phyloP scores from a whole-genome alignment of 192 early-diverging fungal genomes.

The Pecoramyces ruminantium region DNA sequence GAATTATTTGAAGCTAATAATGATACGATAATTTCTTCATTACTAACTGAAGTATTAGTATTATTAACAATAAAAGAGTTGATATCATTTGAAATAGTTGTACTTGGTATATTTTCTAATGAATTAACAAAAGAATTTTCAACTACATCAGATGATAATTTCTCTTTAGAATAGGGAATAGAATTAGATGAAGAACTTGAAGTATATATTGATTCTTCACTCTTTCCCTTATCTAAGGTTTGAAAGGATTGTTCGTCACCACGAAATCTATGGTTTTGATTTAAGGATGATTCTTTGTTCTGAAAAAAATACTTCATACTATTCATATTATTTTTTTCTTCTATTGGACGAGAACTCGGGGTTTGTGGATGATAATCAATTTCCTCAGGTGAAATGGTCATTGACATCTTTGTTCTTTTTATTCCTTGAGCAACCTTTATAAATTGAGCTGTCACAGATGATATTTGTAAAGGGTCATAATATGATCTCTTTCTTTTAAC shows the following conservation, averaged over 20 bases:
- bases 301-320: not conserved
- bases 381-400: not conserved
- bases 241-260: not conserved
- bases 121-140: too few relatives aligned
- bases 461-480: not conserved
- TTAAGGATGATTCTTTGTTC: too few relatives aligned
- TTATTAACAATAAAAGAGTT: too few relatives aligned
- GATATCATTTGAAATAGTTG: too few relatives aligned
- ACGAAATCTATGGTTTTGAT: too few relatives aligned
- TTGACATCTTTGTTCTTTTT: not conserved
- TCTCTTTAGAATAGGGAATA: too few relatives aligned
- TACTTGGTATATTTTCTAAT: too few relatives aligned
- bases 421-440: not conserved
- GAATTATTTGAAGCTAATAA: too few relatives aligned
- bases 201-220: not conserved
- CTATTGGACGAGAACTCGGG: not conserved
- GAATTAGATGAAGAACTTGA: too few relatives aligned
- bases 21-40: too few relatives aligned
- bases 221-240: not conserved
- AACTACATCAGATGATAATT: too few relatives aligned
- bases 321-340: not conserved
- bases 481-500: not conserved
- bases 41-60: too few relatives aligned
- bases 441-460: not conserved
- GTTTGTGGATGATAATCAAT: not conserved